Conservation (phyloP, 768 basidiomycete species). For the Nidula microcarpa region DNA sequence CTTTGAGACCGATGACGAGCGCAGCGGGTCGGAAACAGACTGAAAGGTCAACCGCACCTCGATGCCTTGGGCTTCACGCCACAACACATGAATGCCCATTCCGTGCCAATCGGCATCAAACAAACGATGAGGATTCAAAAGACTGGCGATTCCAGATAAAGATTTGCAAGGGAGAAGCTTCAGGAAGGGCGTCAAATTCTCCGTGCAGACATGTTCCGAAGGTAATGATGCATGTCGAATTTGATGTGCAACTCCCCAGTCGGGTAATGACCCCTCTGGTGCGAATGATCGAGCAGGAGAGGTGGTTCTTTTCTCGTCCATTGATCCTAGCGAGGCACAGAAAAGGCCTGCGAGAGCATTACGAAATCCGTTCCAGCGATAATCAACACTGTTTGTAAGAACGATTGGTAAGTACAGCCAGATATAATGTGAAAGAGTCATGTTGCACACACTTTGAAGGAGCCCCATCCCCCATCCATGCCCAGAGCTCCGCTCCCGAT, state of each 20-base stretch:
- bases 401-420: not conserved
- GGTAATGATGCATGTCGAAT: constrained; percentile 77
- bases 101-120: constrained; percentile 95
- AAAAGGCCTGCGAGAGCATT: constrained; percentile 92
- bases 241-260: constrained; percentile 42
- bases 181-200: constrained; percentile 94
- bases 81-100: constrained; percentile 74
- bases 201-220: constrained; percentile 92
- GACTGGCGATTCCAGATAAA: constrained; percentile 73
- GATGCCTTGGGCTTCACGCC: constrained; percentile 51
- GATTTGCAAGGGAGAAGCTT: constrained; percentile 94
- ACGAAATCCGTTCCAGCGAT: constrained; percentile 80
- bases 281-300: constrained; percentile 58
- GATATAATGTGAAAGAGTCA: too few species aligned
- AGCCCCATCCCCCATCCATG: constrained; percentile 79
- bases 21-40: constrained; percentile 76
- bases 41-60: constrained; percentile 70
- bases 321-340: constrained; percentile 83
- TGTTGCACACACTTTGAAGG: constrained; percentile 38
- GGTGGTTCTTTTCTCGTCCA: constrained; percentile 75
- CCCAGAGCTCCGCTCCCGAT: constrained; percentile 87
- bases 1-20: constrained; percentile 41
- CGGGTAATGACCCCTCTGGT: constrained; percentile 56
- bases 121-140: constrained; percentile 81
- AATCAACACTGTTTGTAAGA: constrained; percentile 52